Evolutionary conservation across 2,329 filamentous ascomycete species (phyloP).

Genomic region (Dactylonectria estremocensis): DNA sequence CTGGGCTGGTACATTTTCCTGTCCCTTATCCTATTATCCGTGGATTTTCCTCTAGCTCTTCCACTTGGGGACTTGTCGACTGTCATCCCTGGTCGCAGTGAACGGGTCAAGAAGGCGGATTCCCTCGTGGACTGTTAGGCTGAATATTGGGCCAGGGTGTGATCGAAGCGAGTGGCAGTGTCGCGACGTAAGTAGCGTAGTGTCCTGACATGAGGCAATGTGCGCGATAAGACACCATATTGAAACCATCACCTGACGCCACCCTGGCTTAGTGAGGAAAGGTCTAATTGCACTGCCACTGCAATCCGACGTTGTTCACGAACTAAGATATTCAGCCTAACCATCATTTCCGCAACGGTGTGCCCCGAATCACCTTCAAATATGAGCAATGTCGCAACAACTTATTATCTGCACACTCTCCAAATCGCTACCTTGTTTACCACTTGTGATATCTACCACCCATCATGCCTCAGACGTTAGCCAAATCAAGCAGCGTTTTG

Average conservation of each 20-base stretch:
- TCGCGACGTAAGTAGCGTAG: no score
- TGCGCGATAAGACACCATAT: no score
- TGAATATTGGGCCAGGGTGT: neutral
- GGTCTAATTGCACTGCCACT: neutral
- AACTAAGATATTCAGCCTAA: neutral
- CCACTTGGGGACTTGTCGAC: neutral
- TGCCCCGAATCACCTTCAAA: neutral
- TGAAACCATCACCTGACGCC: neutral
- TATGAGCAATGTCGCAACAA: neutral
- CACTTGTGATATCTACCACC: neutral
- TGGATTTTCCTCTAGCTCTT: neutral
- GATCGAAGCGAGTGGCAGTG: neutral
- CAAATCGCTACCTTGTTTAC: neutral
- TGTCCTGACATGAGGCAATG: no score
- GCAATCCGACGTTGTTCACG: neutral
- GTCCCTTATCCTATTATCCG: neutral
- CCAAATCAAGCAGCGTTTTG: neutral
- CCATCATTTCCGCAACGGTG: neutral
- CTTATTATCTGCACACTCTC: neutral
- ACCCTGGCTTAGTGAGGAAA: neutral
- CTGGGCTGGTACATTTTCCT: neutral
- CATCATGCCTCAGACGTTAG: constrained; percentile 21
- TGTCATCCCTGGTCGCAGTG: neutral
- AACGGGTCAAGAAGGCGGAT: neutral
- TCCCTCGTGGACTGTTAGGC: neutral